Conservation (phyloP, 1,284 basidiomycete genomes). For the Malassezia arunalokei region DNA sequence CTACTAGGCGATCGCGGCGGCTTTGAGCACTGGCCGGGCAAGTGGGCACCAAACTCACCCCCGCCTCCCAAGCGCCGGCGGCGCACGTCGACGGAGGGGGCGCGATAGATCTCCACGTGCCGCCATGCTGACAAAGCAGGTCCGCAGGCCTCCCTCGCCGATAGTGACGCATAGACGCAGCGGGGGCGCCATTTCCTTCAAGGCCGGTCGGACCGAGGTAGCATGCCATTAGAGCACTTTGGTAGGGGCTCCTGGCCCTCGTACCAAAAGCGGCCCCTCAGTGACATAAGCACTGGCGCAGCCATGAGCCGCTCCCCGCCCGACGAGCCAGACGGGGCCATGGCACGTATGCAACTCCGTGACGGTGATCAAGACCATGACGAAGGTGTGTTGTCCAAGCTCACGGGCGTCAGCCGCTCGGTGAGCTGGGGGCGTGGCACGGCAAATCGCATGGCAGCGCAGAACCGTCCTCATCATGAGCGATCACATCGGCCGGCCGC, state of each 20-base stretch:
- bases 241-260: background rate
- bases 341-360: background rate
- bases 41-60: background rate
- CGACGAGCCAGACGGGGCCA: background rate
- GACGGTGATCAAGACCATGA: background rate
- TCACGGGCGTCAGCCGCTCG: conserved; percentile 13
- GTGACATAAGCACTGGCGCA: background rate
- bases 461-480: background rate
- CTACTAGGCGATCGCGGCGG: conserved; percentile 60
- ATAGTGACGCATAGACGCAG: background rate
- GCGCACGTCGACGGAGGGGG: background rate
- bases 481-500: background rate
- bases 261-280: background rate
- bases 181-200: background rate
- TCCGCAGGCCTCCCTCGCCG: too few relatives aligned
- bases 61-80: background rate
- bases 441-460: background rate
- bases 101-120: too few relatives aligned
- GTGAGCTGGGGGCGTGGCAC: conserved; percentile 13
- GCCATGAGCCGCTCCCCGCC: background rate
- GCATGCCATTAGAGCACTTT: conserved; percentile 4
- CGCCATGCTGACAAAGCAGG: background rate
- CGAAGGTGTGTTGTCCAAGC: conserved; percentile 10
- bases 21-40: conserved; percentile 44
- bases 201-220: background rate